Conservation (phyloP, 225 moss, liverwort and hornwort species). For the Pseudoscleropodium purum region DNA sequence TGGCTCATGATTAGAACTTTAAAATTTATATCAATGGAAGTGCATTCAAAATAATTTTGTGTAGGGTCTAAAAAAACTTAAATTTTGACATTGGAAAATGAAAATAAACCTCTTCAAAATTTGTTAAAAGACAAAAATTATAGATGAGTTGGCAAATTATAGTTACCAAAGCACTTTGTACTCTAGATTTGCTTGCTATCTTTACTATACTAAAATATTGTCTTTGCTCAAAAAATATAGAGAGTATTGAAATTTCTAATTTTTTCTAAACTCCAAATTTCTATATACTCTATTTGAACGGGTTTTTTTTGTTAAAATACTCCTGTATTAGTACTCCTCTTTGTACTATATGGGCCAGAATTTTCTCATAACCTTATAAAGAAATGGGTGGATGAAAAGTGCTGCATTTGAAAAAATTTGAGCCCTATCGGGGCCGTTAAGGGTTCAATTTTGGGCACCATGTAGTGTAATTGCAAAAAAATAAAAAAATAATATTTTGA, state of each 20-base stretch:
- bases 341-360: accelerated
- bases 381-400: neutral
- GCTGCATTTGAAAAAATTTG: too few relatives aligned
- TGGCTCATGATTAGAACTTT: neutral
- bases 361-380: neutral
- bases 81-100: neutral
- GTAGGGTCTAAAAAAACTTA: neutral
- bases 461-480: too few relatives aligned
- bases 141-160: neutral
- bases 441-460: too few relatives aligned
- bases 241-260: neutral
- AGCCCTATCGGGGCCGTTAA: too few relatives aligned
- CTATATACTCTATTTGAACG: accelerated
- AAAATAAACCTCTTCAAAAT: neutral
- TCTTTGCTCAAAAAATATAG: neutral
- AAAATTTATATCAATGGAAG: neutral
- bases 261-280: neutral
- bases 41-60: neutral
- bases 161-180: neutral
- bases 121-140: neutral
- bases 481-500: too few relatives aligned
- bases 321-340: accelerated
- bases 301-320: neutral
- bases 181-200: accelerated
- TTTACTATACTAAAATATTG: neutral